These are phyloP conservation scores for Raffaelea deltoideospora DNA, from an alignment of 2,329 filamentous ascomycete species.

Conservation along the genomic window DNA sequence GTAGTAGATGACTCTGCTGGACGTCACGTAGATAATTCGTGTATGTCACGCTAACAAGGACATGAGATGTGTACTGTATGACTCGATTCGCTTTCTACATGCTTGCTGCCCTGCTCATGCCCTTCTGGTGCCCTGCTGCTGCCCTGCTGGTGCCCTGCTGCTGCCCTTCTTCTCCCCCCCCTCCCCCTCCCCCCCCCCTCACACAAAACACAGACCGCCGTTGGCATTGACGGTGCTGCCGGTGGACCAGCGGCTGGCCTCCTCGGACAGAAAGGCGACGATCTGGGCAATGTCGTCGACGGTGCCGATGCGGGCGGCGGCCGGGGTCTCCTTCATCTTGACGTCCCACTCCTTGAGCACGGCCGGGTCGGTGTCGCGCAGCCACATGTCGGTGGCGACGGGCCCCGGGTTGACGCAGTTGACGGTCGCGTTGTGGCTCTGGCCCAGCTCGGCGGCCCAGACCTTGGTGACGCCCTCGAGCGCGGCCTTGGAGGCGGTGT, in stretches of 20 bases:
- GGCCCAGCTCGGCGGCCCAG: constrained; percentile 42
- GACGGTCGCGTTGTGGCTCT: constrained; percentile 35
- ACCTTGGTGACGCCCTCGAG: constrained; percentile 42
- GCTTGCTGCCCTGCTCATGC: too few relatives aligned
- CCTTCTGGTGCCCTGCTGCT: too few relatives aligned
- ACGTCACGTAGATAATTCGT: too few relatives aligned
- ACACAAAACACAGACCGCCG: constrained; percentile 21
- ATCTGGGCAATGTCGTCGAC: constrained; percentile 39
- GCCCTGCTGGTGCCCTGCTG: too few relatives aligned
- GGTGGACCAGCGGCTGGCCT: constrained; percentile 31
- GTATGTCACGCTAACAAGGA: too few relatives aligned
- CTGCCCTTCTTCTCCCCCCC: too few relatives aligned
- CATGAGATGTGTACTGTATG: too few relatives aligned
- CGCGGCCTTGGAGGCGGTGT: constrained; percentile 22
- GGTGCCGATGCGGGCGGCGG: constrained; percentile 34
- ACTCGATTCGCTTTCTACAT: too few relatives aligned
- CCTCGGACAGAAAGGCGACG: constrained; percentile 37
- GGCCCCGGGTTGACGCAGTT: constrained; percentile 46
- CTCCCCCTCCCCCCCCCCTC: too few relatives aligned
- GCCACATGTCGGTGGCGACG: constrained; percentile 37
- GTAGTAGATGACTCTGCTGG: too few relatives aligned
- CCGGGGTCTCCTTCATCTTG: constrained; percentile 35
- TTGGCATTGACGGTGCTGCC: constrained; percentile 41
- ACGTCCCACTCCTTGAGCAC: constrained; percentile 33
- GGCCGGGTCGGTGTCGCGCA: constrained; percentile 18